Conservation (phyloP, 2,329 filamentous ascomycete genomes). For the Diaporthe sp. region DNA sequence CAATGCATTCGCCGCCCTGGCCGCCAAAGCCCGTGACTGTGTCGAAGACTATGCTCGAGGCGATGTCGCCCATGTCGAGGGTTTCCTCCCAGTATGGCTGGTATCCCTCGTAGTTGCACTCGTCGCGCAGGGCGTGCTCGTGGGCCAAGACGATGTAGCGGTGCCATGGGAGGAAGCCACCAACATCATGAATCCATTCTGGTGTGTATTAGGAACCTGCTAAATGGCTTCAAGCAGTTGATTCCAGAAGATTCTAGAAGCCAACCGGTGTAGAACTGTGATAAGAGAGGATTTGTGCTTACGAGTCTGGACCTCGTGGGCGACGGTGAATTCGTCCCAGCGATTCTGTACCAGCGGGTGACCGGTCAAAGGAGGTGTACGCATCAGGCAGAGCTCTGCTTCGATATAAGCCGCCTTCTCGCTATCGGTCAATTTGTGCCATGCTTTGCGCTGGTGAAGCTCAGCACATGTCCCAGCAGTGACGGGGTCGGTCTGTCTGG, state of each 20-base stretch:
- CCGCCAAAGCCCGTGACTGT: slow-evolving; percentile 52
- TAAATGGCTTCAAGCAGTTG: fast-evolving
- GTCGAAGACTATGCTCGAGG: slow-evolving; percentile 47
- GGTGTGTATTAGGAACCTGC: slow-evolving; percentile 1
- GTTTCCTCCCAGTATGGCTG: slow-evolving; percentile 54
- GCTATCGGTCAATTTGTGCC: slow-evolving; percentile 15
- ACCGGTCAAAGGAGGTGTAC: slow-evolving; percentile 43
- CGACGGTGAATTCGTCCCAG: slow-evolving; percentile 52
- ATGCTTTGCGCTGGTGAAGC: slow-evolving; percentile 6
- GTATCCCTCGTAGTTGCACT: slow-evolving; percentile 47
- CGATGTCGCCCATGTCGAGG: slow-evolving; percentile 44
- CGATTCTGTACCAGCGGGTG: slow-evolving; percentile 46
- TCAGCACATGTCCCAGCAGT: background rate
- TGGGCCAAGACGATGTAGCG: slow-evolving; percentile 52
- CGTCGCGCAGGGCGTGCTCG: slow-evolving; percentile 49
- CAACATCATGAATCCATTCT: slow-evolving; percentile 49
- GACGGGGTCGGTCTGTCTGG: background rate
- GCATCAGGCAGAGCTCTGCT: slow-evolving; percentile 51
- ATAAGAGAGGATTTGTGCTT: background rate
- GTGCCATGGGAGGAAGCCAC: slow-evolving; percentile 54
- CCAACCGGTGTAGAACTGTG: too few relatives aligned
- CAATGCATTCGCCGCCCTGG: slow-evolving; percentile 50
- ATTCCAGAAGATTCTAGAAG: background rate
- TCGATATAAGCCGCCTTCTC: slow-evolving; percentile 50
- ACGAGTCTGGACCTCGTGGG: slow-evolving; percentile 47